Percentiles rank a stretch among this genome's conserved stretches.
Evolutionary conservation across 2,329 filamentous ascomycete genomes (phyloP).

Genomic region (Cordyceps fumosorosea): DNA sequence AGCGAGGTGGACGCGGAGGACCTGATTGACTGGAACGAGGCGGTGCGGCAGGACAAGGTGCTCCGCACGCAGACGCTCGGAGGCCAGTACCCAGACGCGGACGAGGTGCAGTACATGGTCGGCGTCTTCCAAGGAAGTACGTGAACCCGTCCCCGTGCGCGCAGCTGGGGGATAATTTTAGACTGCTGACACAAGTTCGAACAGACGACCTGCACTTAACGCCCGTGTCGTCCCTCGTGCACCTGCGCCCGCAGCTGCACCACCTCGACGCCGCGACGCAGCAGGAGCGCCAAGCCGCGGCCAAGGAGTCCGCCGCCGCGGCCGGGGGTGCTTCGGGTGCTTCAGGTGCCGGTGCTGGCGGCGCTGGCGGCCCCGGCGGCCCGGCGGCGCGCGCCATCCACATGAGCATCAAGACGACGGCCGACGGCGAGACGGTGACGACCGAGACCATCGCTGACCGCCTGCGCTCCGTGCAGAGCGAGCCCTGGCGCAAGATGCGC

Average conservation of each 20-base stretch:
- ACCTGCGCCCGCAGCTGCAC: constrained; percentile 86
- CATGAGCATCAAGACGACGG: constrained; percentile 75
- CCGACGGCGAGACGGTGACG: constrained; percentile 57
- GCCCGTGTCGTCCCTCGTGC: constrained; percentile 73
- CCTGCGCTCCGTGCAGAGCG: constrained; percentile 70
- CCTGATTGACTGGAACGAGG: constrained; percentile 56
- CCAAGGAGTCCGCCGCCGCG: constrained; percentile 29
- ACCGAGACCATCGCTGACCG: constrained; percentile 69
- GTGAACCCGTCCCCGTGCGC: constrained; percentile 24
- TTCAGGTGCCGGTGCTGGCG: constrained; percentile 24
- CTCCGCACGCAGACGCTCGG: constrained; percentile 78
- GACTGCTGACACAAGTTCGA: not conserved
- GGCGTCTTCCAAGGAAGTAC: constrained; percentile 80
- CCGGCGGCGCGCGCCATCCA: constrained; percentile 69
- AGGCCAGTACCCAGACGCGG: constrained; percentile 65
- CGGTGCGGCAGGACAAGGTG: constrained; percentile 63
- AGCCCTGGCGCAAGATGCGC: constrained; percentile 71
- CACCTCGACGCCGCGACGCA: constrained; percentile 83
- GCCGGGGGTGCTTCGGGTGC: constrained; percentile 3
- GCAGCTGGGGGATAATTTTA: not conserved
- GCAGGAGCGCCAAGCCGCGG: constrained; percentile 45
- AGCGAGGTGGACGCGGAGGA: constrained; percentile 37
- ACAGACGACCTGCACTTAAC: constrained; percentile 81
- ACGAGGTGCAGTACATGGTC: constrained; percentile 79
- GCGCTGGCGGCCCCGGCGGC: constrained; percentile 25